Percentiles rank a stretch among this genome's conserved stretches.
phyloP scores from a whole-genome alignment of 2,329 filamentous ascomycete genomes.

The Metarhizium robertsii region DNA sequence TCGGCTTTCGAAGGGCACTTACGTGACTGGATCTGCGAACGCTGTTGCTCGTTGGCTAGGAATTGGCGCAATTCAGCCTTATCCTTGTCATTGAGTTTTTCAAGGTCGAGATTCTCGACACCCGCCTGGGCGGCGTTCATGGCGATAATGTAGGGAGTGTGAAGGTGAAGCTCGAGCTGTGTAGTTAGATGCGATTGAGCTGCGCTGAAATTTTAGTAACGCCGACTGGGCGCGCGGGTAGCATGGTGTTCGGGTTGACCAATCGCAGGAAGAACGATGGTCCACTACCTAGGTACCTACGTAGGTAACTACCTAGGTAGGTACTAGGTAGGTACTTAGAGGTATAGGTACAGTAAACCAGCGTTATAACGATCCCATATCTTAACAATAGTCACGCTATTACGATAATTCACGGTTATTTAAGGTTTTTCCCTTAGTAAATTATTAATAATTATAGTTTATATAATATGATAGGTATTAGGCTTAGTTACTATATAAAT shows the following conservation, averaged over 20 bases:
- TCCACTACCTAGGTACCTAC: background rate
- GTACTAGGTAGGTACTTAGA: too few relatives aligned
- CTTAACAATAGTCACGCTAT: too few relatives aligned
- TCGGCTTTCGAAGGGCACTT: conserved; percentile 19
- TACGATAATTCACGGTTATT: too few relatives aligned
- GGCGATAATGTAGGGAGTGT: conserved; percentile 1
- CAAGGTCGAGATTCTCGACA: conserved; percentile 53
- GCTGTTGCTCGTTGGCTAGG: conserved; percentile 75
- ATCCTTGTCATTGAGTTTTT: conserved; percentile 69
- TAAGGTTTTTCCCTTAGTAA: too few relatives aligned
- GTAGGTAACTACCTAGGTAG: too few relatives aligned
- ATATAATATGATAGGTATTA: too few relatives aligned
- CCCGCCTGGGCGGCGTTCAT: conserved; percentile 27
- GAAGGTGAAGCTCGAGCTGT: background rate
- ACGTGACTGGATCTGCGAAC: conserved; percentile 59
- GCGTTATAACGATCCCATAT: too few relatives aligned
- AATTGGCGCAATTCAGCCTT: conserved; percentile 84
- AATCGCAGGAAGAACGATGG: background rate
- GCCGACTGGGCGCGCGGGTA: background rate
- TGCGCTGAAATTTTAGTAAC: background rate
- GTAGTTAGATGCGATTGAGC: background rate
- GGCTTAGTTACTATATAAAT: too few relatives aligned
- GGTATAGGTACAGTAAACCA: too few relatives aligned
- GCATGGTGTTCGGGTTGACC: too few relatives aligned
- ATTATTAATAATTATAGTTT: too few relatives aligned